Evolutionary conservation across 139 green algal species (phyloP), one percentile per base, ranked within the genome.

Genomic region (Mesotaenium endlicherianum): DNA sequence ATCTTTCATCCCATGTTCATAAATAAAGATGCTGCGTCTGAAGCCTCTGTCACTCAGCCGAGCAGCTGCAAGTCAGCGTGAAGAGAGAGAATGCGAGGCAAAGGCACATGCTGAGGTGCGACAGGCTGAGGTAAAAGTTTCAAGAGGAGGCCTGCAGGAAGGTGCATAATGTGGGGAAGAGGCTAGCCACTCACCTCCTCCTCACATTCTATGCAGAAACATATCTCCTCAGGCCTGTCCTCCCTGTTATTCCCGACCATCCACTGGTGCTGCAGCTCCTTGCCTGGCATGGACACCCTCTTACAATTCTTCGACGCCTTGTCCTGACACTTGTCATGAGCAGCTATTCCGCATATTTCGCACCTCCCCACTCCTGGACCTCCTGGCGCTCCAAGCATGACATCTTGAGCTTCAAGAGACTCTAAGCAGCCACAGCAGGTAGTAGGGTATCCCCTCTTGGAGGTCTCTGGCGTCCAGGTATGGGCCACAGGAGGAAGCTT

Each of bases 311-410:
- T 68, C 8, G 84, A 43, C 26, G 90, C 87, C 8, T 83, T 58
- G 4, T 86, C 81, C 0, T 55, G 50, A 58, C 93, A 95, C 34
- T 80, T 36, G 42, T 89, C 83, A 75, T 95, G 93, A n/a, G 76
- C 88, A 42, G 91, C 85, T 1, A 91, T 49, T 1, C 91, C 90
- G 77, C 93, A 95, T 2, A 90, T 77, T 45, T 88, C 80, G 57
- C 92, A 95, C 78, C 77, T 26, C 26, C 34, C 45, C 26, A 81
- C 69, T 34, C 39, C 55, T 14, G 30, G 30, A 70, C 55, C 47
- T 14, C 49, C 20, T 11, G 40, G 40, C 40, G 34, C 40, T 31
- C 14, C 34, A 44, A 14, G 40, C 34, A 64, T 34, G 53, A 64
- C 20, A 64, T 64, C 26, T 20, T 64, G 26, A 20, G 53, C 26